Percentiles rank a stretch among this genome's conserved stretches.
phyloP scores from a whole-genome alignment of 1,284 basidiomycete species.

The Leccinum subrobustum region DNA sequence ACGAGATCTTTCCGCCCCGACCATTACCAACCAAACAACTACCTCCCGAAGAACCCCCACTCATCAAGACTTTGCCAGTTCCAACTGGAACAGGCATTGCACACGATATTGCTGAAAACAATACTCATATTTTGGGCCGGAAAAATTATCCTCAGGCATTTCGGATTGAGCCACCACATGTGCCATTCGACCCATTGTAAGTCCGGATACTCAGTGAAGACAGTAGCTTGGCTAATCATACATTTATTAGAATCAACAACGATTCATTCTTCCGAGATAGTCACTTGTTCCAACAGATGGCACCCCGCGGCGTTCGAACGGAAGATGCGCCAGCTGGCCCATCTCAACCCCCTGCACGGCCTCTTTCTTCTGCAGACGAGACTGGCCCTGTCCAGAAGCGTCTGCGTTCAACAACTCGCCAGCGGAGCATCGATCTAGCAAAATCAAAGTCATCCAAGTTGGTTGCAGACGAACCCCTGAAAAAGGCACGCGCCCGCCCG shows the following conservation, averaged over 20 bases:
- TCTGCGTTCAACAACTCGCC: slow-evolving; percentile 61
- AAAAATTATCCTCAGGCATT: slow-evolving; percentile 53
- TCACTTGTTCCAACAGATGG: slow-evolving; percentile 53
- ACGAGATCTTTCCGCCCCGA: slow-evolving; percentile 68
- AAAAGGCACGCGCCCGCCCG: slow-evolving; percentile 84
- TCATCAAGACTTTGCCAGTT: slow-evolving; percentile 37
- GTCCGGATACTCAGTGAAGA: slow-evolving; percentile 21
- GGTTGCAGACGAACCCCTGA: slow-evolving; percentile 62
- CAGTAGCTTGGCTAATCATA: slow-evolving; percentile 7
- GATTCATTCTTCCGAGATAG: slow-evolving; percentile 63
- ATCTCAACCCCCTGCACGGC: slow-evolving; percentile 52
- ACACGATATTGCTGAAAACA: slow-evolving; percentile 57
- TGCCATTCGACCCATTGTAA: slow-evolving; percentile 64
- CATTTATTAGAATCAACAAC: slow-evolving; percentile 46
- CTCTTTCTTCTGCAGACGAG: slow-evolving; percentile 78
- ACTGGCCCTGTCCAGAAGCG: slow-evolving; percentile 73
- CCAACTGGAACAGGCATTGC: slow-evolving; percentile 62
- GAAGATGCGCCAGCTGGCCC: slow-evolving; percentile 38
- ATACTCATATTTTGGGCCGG: slow-evolving; percentile 54
- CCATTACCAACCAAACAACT: slow-evolving; percentile 54
- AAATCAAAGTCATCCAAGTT: slow-evolving; percentile 55
- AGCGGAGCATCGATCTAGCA: slow-evolving; percentile 43
- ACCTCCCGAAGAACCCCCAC: slow-evolving; percentile 48
- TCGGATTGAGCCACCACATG: slow-evolving; percentile 49
- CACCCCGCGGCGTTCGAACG: slow-evolving; percentile 36